Evolutionary conservation across 345 rosid species (phyloP).

Genomic region (Atalantia buxifolia): DNA sequence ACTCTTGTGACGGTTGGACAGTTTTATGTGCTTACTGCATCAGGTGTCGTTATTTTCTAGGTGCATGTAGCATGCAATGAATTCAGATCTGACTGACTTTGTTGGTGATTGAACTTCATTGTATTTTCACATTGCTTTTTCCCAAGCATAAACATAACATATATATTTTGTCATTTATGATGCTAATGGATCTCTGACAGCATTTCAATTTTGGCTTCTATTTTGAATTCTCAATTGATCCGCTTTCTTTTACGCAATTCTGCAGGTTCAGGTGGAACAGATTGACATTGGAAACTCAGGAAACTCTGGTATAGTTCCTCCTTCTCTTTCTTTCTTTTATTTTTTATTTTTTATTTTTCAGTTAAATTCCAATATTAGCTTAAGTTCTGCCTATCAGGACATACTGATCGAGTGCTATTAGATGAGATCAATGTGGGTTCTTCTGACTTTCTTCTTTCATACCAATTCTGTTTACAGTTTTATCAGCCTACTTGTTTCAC

Average conservation of each 20-base stretch:
- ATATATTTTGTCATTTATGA: background rate
- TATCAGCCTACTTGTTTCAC: background rate
- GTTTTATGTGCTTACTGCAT: background rate
- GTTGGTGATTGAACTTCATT: background rate
- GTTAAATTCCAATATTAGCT: background rate
- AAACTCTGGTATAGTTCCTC: conserved; percentile 33
- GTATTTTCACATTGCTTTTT: background rate
- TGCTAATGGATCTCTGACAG: background rate
- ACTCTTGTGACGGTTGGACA: background rate
- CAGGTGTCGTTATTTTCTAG: background rate
- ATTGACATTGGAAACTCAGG: conserved; percentile 32
- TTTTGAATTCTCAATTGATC: background rate
- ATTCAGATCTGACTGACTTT: background rate
- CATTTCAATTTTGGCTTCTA: background rate
- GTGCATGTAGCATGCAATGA: background rate
- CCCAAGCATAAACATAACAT: background rate
- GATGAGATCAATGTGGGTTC: background rate
- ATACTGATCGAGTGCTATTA: background rate
- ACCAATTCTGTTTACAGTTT: background rate
- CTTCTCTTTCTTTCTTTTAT: background rate
- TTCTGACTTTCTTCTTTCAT: conserved; percentile 5
- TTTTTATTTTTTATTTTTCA: background rate
- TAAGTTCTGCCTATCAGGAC: background rate
- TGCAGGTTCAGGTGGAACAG: conserved; percentile 42
- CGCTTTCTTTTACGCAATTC: background rate